Evolutionary conservation across 148 eudicot species (phyloP).

Genomic region (Camellia japonica): DNA sequence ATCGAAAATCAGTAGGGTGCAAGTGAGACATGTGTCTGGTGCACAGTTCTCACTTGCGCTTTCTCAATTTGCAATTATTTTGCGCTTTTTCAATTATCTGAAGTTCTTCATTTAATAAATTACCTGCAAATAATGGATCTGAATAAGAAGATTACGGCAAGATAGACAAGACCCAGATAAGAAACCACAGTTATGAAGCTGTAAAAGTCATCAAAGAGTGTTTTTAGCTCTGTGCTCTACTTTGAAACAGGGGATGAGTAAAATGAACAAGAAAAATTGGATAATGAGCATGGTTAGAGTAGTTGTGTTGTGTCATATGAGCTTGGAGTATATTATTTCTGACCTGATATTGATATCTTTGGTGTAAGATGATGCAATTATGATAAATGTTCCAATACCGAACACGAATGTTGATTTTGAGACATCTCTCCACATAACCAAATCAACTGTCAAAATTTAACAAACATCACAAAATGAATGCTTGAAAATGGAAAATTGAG

Average conservation of each 20-base stretch:
- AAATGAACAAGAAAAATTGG: neutral
- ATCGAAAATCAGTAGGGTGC: too few relatives aligned
- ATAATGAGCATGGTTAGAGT: neutral
- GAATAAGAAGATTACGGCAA: slow-evolving; percentile 63
- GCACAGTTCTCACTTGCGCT: too few relatives aligned
- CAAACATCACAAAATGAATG: neutral
- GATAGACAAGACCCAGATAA: slow-evolving; percentile 66
- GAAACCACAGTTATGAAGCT: slow-evolving; percentile 66
- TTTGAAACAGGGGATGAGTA: neutral
- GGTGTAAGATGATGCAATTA: slow-evolving; percentile 60
- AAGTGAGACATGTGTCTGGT: too few relatives aligned
- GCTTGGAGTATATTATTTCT: neutral
- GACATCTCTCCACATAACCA: slow-evolving; percentile 70
- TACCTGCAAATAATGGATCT: slow-evolving; percentile 62
- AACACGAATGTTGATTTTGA: slow-evolving; percentile 70
- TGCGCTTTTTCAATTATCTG: too few relatives aligned
- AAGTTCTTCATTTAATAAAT: neutral
- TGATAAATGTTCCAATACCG: slow-evolving; percentile 62
- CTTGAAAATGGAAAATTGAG: too few relatives aligned
- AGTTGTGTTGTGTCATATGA: too few relatives aligned
- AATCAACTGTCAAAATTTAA: slow-evolving; percentile 44
- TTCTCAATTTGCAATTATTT: too few relatives aligned
- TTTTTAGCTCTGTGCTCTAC: slow-evolving; percentile 5
- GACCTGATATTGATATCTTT: slow-evolving; percentile 65
- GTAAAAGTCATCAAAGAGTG: slow-evolving; percentile 18